Evolutionary conservation across 768 basidiomycete genomes (phyloP).

Genomic region (Kwoniella bestiolae): DNA sequence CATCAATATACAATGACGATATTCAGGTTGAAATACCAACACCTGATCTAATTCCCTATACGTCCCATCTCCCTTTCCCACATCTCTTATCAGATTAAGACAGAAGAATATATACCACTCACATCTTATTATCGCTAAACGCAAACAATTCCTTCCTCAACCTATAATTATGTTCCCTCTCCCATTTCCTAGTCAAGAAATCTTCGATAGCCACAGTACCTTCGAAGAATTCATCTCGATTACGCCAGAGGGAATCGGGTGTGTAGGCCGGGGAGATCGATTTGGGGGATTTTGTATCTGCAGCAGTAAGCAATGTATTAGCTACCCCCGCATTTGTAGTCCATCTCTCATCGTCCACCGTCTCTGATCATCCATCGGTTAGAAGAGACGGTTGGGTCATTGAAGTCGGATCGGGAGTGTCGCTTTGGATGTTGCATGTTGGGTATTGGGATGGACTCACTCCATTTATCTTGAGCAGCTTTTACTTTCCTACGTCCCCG

Average conservation of each 20-base stretch:
- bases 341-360: neutral
- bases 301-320: no score
- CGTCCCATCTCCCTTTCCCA: no score
- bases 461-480: slow-evolving; percentile 64
- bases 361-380: neutral
- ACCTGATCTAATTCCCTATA: no score
- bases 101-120: slow-evolving; percentile 12
- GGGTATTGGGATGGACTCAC: slow-evolving; percentile 22
- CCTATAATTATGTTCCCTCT: slow-evolving; percentile 62
- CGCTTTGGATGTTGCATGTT: neutral
- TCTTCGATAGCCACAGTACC: slow-evolving; percentile 61
- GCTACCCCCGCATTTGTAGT: no score
- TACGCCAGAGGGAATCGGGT: slow-evolving; percentile 65
- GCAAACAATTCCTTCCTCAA: slow-evolving; percentile 65
- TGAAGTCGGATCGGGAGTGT: no score
- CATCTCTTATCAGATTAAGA: no score
- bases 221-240: slow-evolving; percentile 63
- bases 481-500: slow-evolving; percentile 60
- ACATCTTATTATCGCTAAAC: slow-evolving; percentile 64
- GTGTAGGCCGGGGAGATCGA: slow-evolving; percentile 63
- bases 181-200: slow-evolving; percentile 65
- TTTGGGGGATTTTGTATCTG: slow-evolving; percentile 40
- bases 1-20: no score
- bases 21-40: no score
- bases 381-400: no score